Evolutionary conservation across 2,329 filamentous ascomycete species (phyloP), one percentile per base, ranked within the genome.

Genomic region (Pestalotiopsis fici): DNA sequence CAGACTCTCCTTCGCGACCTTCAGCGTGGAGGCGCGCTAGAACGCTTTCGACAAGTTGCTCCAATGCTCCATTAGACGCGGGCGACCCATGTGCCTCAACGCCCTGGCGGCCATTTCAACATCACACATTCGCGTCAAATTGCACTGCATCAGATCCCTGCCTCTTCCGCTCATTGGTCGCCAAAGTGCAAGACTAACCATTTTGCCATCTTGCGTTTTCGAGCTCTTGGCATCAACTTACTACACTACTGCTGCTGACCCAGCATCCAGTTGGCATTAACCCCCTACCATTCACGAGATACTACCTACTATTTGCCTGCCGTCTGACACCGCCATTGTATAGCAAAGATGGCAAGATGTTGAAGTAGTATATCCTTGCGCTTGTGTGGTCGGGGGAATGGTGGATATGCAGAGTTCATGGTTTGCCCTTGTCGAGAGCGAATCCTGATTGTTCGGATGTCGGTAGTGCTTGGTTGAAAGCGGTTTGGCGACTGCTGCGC

Each of bases 51-150:
- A 50, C 57, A 55, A 31, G 54, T 61, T 60, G 64, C 64, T 66
- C 64, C 64, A 35, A 27, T 66, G 64, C 56, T 55, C 64, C 56
- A 61, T 60, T 66, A 66, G 64, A 61, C 64, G 64, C 64, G 43
- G 64, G 64, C 39, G 64, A 35, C 43, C 57, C n/a, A 47, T 61
- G 62, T 64, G 64, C 21, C 55, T 47, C 28, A 28, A 37, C 13
- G 64, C 27, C 50, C 50, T 59, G 64, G n/a, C 55, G 55, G 47
- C 25, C 43, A 61, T 50, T 27, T 60, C 35, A 66, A 57, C 64
- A 50, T 66, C 64, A 59, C 57, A 66, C 64, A 55, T 31, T 61
- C 64, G 64, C 64, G 64, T 61, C 64, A 66, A 66, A 66, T 66
- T 66, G 56, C 64, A 50, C 64, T 66, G 55, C 64, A 61, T 66